Conservation (phyloP, 2,329 filamentous ascomycete genomes). For the Pseudocercospora fijiensis region DNA sequence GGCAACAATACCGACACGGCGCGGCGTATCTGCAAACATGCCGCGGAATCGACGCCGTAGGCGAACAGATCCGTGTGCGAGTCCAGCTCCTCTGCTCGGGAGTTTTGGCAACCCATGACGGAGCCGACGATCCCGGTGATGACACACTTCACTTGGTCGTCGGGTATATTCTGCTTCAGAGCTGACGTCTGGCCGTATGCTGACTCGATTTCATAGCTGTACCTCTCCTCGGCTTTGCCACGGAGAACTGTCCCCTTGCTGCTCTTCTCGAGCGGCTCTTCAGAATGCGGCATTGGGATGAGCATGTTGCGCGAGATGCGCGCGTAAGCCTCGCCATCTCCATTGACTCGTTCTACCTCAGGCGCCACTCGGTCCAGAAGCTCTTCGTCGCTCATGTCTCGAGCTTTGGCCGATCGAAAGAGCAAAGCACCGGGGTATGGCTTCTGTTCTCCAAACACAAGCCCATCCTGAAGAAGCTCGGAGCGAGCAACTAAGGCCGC, state of each 20-base stretch:
- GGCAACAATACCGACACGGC: constrained; percentile 41
- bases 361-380: constrained; percentile 48
- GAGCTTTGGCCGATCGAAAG: constrained; percentile 44
- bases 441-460: constrained; percentile 62
- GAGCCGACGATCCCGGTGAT: constrained; percentile 37
- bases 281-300: constrained; percentile 44
- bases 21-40: constrained; percentile 54
- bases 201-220: constrained; percentile 47
- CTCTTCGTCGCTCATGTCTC: constrained; percentile 37
- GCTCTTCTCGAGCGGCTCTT: constrained; percentile 54
- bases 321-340: constrained; percentile 51
- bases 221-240: constrained; percentile 52
- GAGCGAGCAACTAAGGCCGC: constrained; percentile 51
- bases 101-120: constrained; percentile 16
- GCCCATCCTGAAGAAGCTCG: constrained; percentile 51
- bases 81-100: background rate
- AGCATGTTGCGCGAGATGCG: constrained; percentile 54
- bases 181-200: constrained; percentile 42
- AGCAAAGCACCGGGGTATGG: constrained; percentile 59
- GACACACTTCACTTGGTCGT: constrained; percentile 36
- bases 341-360: constrained; percentile 51
- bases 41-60: constrained; percentile 61
- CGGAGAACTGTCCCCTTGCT: constrained; percentile 63
- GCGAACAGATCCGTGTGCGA: constrained; percentile 53
- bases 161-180: constrained; percentile 25